phyloP scores from a whole-genome alignment of 441 rosid genomes.

The Iberis amara region DNA sequence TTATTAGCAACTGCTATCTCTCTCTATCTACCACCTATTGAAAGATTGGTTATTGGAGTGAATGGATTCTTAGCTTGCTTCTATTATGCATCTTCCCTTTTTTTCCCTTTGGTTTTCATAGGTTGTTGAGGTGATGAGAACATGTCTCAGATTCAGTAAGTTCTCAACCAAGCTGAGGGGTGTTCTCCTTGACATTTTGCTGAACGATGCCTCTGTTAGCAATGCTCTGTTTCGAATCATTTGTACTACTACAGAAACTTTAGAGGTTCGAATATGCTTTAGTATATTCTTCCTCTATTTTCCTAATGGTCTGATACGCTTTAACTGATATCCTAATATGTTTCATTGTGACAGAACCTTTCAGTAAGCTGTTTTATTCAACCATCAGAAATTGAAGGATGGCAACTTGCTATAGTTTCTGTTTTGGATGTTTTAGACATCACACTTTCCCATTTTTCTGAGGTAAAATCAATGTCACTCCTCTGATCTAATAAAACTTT shows the following conservation, averaged over 20 bases:
- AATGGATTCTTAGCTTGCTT: constrained; percentile 8
- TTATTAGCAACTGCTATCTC: constrained; percentile 8
- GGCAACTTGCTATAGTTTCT: constrained; percentile 69
- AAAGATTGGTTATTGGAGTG: constrained; percentile 14
- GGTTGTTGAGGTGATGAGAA: constrained; percentile 76
- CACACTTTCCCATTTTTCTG: constrained; percentile 57
- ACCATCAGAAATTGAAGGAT: constrained; percentile 75
- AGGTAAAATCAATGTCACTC: constrained; percentile 40
- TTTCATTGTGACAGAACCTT: constrained; percentile 49
- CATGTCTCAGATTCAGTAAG: constrained; percentile 50
- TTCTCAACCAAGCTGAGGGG: constrained; percentile 51
- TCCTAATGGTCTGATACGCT: constrained; percentile 1
- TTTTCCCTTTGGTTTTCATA: constrained; percentile 26
- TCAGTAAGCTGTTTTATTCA: constrained; percentile 59
- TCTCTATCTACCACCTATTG: constrained; percentile 11
- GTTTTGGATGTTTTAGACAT: constrained; percentile 55
- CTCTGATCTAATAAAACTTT: constrained; percentile 10
- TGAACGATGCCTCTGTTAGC: constrained; percentile 79
- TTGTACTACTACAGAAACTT: constrained; percentile 62
- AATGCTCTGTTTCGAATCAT: constrained; percentile 57
- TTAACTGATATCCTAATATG: constrained; percentile 24
- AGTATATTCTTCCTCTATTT: constrained; percentile 10
- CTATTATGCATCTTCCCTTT: constrained; percentile 4
- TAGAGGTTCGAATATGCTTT: constrained; percentile 62
- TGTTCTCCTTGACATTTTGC: constrained; percentile 55